These are phyloP conservation scores for Leccinum cinnamomeum DNA, from an alignment of 1,284 basidiomycete genomes.

Conservation along the genomic window DNA sequence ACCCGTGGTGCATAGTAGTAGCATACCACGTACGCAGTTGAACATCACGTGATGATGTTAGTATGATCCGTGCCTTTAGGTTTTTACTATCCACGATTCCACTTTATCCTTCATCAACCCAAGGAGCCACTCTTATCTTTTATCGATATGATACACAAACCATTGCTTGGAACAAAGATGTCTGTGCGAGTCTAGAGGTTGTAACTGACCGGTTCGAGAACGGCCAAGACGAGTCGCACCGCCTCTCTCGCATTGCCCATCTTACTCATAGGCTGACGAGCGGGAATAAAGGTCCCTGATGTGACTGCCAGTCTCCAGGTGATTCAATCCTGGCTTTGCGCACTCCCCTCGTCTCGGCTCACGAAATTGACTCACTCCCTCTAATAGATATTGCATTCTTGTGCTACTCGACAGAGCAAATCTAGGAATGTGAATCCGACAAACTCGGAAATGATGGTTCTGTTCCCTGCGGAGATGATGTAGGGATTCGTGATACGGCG, in stretches of 20 bases:
- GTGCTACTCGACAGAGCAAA: constrained; percentile 22
- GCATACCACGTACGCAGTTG: too few relatives aligned
- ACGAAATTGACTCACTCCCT: neutral
- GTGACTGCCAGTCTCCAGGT: constrained; percentile 44
- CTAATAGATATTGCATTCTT: neutral
- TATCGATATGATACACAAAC: constrained; percentile 40
- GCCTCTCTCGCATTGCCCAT: constrained; percentile 53
- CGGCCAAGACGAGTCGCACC: constrained; percentile 42
- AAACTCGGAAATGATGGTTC: constrained; percentile 12
- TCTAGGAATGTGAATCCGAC: constrained; percentile 9
- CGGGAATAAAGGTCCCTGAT: constrained; percentile 47
- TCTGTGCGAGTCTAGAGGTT: constrained; percentile 20
- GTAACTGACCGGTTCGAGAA: constrained; percentile 27
- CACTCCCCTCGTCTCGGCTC: neutral
- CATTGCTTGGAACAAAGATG: constrained; percentile 43
- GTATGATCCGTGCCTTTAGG: too few relatives aligned
- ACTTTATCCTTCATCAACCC: neutral
- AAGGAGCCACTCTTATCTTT: constrained; percentile 38
- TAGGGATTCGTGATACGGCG: constrained; percentile 33
- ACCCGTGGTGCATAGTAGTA: too few relatives aligned
- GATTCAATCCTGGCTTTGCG: neutral
- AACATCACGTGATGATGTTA: too few relatives aligned
- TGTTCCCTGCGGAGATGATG: constrained; percentile 28
- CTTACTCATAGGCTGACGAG: constrained; percentile 47
- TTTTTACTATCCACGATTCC: too few relatives aligned